Evolutionary conservation across 2,329 filamentous ascomycete genomes (phyloP), one percentile per base, ranked within the genome.

Genomic region (Nannizziopsis arthrosporioides): DNA sequence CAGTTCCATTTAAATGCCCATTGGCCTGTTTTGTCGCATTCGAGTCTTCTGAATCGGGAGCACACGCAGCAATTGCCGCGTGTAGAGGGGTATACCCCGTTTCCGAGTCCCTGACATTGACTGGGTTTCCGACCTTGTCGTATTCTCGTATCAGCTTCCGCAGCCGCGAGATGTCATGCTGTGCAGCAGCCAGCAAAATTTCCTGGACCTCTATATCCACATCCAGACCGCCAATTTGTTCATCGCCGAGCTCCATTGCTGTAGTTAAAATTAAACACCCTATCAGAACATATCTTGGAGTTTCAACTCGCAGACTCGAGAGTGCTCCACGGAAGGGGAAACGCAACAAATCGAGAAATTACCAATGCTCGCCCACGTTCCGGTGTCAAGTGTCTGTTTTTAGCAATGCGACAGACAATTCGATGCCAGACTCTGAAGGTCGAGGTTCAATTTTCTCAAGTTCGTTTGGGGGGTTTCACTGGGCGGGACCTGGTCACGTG

Each of bases 81-180:
- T 96, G 92, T 11, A 96, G 75, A 8, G 90, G 88, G 7, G 88
- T 88, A 65, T 83, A 87, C 51, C 86, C 85, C 0, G 89, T 94
- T 52, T 82, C 80, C 5, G 84, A 77, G 61, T 96, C 90, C 65
- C 90, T 87, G 3, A 83, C 80, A 63, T 84, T 88, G 30, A 71
- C 85, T 69, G 69, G 81, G 42, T 75, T 78, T 2, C 68, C 62
- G 12, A 57, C 50, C 3, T 57, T 56, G 34, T 63, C 60, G 54
- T 71, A 68, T 45, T 69, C 74, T 58, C 76, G 73, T 53, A 93
- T 76, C 6, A 94, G 76, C 48, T 76, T 74, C 62, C 81, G 82
- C 37, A 94, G 75, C 43, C 75, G 73, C 32, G 74, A 64, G 51
- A 82, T 67, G 63, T 94, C 75, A 65, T 85, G 82, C 55, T 81